A percentile compares a stretch with the other conserved stretches of the same genome.
Conservation (phyloP, 345 rosid species). For the Melaleuca quinquenervia region DNA sequence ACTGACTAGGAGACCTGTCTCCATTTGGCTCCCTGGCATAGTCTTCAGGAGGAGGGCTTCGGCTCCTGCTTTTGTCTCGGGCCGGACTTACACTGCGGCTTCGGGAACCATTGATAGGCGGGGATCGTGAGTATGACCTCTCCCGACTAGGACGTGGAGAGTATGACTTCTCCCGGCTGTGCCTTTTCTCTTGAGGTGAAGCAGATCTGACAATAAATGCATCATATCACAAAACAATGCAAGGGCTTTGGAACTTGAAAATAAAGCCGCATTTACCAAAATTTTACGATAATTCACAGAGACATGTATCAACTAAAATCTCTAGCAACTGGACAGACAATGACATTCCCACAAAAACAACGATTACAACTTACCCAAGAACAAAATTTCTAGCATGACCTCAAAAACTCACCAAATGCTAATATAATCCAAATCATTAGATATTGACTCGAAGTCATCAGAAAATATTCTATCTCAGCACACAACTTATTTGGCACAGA, state of each 20-base stretch:
- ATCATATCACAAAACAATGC: neutral
- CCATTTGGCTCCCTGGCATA: slow-evolving; percentile 26
- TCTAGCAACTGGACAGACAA: neutral
- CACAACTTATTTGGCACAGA: neutral
- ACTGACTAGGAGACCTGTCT: slow-evolving; percentile 66
- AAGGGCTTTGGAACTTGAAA: neutral
- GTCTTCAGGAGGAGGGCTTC: slow-evolving; percentile 21
- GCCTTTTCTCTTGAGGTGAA: slow-evolving; percentile 49
- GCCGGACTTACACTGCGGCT: slow-evolving; percentile 55
- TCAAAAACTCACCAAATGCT: neutral
- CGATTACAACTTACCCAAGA: neutral
- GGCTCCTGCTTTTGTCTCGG: slow-evolving; percentile 32
- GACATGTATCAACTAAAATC: neutral
- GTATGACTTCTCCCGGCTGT: slow-evolving; percentile 21
- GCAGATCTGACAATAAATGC: slow-evolving; percentile 34
- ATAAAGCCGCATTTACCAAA: neutral
- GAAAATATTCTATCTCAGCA: neutral
- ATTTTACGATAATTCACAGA: neutral
- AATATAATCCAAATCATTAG: neutral
- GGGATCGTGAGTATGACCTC: slow-evolving; percentile 65
- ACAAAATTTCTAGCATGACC: neutral
- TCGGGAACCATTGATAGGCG: slow-evolving; percentile 51
- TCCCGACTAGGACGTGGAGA: slow-evolving; percentile 26
- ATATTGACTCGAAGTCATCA: neutral
- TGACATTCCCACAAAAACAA: neutral